phyloP scores from a whole-genome alignment of 2,329 filamentous ascomycete genomes.

The Huntiella decipiens region DNA sequence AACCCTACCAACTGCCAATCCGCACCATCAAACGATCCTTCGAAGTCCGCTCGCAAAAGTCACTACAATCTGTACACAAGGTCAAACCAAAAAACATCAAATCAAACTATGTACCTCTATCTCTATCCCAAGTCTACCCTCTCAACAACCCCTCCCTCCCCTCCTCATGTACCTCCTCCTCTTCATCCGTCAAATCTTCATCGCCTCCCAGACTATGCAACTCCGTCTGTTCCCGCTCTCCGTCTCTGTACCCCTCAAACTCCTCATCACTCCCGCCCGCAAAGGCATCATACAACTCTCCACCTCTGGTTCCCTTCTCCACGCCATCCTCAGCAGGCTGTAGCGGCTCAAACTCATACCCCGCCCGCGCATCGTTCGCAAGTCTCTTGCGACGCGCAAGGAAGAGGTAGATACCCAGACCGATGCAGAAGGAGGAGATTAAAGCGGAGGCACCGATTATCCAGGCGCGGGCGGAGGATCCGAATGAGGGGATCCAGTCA shows the following conservation, averaged over 20 bases:
- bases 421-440: slow-evolving; percentile 66
- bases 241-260: slow-evolving; percentile 25
- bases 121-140: background rate
- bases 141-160: slow-evolving; percentile 17
- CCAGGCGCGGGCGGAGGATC: slow-evolving; percentile 77
- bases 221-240: slow-evolving; percentile 9
- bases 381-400: slow-evolving; percentile 60
- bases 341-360: slow-evolving; percentile 88
- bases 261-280: slow-evolving; percentile 52
- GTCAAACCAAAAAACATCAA: no score
- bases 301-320: slow-evolving; percentile 38
- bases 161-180: slow-evolving; percentile 25
- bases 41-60: no score
- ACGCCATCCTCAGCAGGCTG: slow-evolving; percentile 55
- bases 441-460: slow-evolving; percentile 75
- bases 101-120: no score
- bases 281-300: slow-evolving; percentile 94
- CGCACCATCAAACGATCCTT: no score
- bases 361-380: slow-evolving; percentile 54
- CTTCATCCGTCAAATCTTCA: slow-evolving; percentile 15
- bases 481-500: slow-evolving; percentile 79
- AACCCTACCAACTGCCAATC: no score
- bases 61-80: no score
- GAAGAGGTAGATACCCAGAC: slow-evolving; percentile 65
- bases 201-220: slow-evolving; percentile 13